Base-by-base conservation (phyloP, 164 flowering plant species). In the Buxus sempervirens region DNA sequence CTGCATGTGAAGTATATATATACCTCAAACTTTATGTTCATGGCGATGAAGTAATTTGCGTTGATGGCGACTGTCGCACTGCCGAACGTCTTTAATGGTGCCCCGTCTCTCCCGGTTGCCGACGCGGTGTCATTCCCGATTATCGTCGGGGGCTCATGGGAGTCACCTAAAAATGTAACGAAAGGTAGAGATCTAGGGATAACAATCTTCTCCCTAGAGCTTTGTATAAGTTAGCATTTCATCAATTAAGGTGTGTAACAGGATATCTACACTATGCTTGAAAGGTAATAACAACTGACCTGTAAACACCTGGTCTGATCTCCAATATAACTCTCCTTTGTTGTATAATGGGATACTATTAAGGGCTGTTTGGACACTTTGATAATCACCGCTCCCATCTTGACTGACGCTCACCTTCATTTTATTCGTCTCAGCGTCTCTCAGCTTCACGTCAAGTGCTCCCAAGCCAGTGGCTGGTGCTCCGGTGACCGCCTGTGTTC, bases 111-210 rank as follows among this genome's bases (percentile, higher is more conserved):
- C 24, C 89, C 87, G 0, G 58, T 10, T 15, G 42, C 61, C 0
- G 84, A 71, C 7, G 93, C 96, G 0, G 90, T 87, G 77, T 83
- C 92, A 57, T 85, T 86, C 38, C 91, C 86, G 2, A 92, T 82
- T 38, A 91, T 83, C 0, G 77, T 80, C 22, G 97, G 94, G 9
- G 87, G 87, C 22, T 85, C 76, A 1, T 18, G 36, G 0, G 79
- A 36, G 42, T 89, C 82, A 19, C 94, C 97, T 21, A 71, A 32
- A n/a, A 86, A 82, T 26, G 91, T 87, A n/a, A 87, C 65, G 63
- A 85, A 91, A 7, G 76, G 81, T 81, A 72, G 45, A 0, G 69
- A 70, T 70, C 63, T 83, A 1, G 82, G 83, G 61, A 89, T 72
- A 48, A 27, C 36, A 48, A 91, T 70, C 74, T 87, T 87, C 72